These are phyloP conservation scores for Themeda triandra DNA, from an alignment of 176 grass and related monocot species.

Conservation along the genomic window DNA sequence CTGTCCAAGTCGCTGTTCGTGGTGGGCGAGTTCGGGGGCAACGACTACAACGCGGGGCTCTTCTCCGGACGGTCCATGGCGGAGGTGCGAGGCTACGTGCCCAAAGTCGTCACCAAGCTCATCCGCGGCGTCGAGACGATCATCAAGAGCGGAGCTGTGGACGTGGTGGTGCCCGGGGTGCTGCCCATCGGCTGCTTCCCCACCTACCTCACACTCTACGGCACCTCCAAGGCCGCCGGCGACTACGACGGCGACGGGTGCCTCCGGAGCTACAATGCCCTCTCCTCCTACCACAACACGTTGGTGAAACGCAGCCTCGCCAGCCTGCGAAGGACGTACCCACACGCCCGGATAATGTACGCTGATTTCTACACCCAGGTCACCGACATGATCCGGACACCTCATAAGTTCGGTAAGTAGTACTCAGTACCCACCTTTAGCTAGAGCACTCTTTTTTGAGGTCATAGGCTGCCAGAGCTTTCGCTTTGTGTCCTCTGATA, in stretches of 20 bases:
- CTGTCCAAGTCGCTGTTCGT: conserved; percentile 23
- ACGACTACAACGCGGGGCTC: conserved; percentile 56
- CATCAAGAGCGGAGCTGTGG: conserved; percentile 40
- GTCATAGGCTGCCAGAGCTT: neutral
- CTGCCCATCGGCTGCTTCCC: conserved; percentile 75
- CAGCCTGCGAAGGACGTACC: neutral
- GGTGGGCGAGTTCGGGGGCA: neutral
- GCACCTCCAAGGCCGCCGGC: conserved; percentile 28
- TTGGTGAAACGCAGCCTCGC: neutral
- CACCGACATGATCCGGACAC: no score
- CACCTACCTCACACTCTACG: conserved; percentile 54
- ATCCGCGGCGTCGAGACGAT: conserved; percentile 49
- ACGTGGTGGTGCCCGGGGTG: conserved; percentile 52
- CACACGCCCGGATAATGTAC: neutral
- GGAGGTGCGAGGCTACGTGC: conserved; percentile 41
- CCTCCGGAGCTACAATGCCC: conserved; percentile 56
- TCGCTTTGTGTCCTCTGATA: neutral
- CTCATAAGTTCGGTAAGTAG: conserved; percentile 32
- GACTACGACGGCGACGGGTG: conserved; percentile 51
- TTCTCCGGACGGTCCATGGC: conserved; percentile 51
- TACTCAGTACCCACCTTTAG: no score
- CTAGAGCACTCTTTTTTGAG: neutral
- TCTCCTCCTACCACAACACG: conserved; percentile 47
- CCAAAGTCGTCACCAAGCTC: conserved; percentile 34
- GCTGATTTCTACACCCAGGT: neutral